Evolutionary conservation across 257 asterid species (phyloP).

Genomic region (Solanum arcanum): DNA sequence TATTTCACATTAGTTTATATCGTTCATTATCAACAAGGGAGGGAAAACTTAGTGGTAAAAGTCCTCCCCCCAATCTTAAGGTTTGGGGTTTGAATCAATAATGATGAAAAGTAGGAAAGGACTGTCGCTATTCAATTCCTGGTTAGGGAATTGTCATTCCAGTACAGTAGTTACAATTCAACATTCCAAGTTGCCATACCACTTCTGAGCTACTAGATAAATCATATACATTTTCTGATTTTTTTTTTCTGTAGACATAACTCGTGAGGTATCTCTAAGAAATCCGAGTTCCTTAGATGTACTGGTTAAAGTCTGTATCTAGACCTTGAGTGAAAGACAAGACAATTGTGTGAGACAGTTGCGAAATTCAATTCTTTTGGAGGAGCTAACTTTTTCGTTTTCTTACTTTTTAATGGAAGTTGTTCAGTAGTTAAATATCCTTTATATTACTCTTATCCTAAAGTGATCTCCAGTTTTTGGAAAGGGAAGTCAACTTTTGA

Average conservation of each 20-base stretch:
- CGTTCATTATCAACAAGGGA: not conserved
- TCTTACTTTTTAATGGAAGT: not conserved
- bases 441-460: not conserved
- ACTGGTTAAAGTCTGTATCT: not conserved
- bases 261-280: not conserved
- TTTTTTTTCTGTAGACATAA: not conserved
- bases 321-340: not conserved
- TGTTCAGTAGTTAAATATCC: not conserved
- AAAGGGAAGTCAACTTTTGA: not conserved
- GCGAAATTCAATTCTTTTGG: not conserved
- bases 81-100: not conserved
- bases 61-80: not conserved
- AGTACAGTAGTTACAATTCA: not conserved
- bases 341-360: not conserved
- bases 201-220: not conserved
- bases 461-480: not conserved
- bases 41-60: not conserved
- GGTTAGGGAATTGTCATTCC: not conserved
- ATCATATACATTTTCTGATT: not conserved
- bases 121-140: not conserved
- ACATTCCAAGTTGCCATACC: not conserved
- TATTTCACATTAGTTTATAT: not conserved
- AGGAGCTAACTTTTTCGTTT: not conserved
- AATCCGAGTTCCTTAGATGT: not conserved
- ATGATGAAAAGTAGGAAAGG: not conserved